Conservation (phyloP, 306 rosid genomes). For the Cercis canadensis region DNA sequence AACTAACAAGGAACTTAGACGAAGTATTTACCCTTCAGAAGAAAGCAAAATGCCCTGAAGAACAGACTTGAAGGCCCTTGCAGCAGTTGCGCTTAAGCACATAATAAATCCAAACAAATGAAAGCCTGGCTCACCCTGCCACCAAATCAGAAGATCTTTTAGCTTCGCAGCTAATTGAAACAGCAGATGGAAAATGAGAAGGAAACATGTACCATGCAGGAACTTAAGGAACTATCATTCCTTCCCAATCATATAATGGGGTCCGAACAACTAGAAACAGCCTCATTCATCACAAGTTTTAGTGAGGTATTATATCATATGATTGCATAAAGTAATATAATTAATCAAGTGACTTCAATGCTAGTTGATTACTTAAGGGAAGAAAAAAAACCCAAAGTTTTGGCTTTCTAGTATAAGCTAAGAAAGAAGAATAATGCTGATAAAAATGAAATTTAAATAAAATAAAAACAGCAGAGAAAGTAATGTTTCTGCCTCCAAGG, state of each 20-base stretch:
- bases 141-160: slow-evolving; percentile 44
- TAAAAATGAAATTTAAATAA: background rate
- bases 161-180: slow-evolving; percentile 29
- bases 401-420: slow-evolving; percentile 15
- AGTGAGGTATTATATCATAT: background rate
- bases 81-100: slow-evolving; percentile 97
- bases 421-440: slow-evolving; percentile 30
- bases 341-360: slow-evolving; percentile 7
- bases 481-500: slow-evolving; percentile 10
- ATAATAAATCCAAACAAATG: slow-evolving; percentile 91
- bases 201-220: slow-evolving; percentile 31
- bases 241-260: slow-evolving; percentile 6
- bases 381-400: background rate
- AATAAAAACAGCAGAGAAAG: background rate
- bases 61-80: slow-evolving; percentile 99
- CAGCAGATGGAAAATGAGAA: slow-evolving; percentile 2
- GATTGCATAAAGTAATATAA: slow-evolving; percentile 16
- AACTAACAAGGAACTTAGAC: slow-evolving; percentile 5
- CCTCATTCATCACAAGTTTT: slow-evolving; percentile 25
- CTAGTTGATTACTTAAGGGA: background rate
- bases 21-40: slow-evolving; percentile 84
- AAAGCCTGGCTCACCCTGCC: slow-evolving; percentile 96
- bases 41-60: slow-evolving; percentile 95
- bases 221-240: slow-evolving; percentile 11
- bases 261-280: background rate